These are phyloP conservation scores for Myxozyma neotropica DNA, from an alignment of 805 yeast genomes.

Conservation along the genomic window DNA sequence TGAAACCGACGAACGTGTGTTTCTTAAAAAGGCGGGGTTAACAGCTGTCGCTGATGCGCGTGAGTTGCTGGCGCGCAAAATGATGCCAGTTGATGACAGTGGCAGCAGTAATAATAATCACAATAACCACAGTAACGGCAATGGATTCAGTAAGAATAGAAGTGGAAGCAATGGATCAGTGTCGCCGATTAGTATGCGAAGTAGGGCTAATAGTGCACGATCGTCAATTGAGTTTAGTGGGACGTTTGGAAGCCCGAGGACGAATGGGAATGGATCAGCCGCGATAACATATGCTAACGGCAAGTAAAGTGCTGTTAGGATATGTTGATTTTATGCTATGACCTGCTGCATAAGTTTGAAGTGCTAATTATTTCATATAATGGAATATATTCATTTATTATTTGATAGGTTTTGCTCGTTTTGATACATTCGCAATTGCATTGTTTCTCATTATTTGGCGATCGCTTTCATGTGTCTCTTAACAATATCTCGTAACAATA, in stretches of 20 bases:
- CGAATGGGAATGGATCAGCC: no score
- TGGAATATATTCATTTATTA: no score
- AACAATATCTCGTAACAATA: no score
- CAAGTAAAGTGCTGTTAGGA: background rate
- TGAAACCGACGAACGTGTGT: conserved; percentile 33
- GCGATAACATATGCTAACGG: background rate
- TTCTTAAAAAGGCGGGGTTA: conserved; percentile 22
- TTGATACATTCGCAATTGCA: no score
- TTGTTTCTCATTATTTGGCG: no score
- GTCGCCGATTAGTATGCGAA: conserved; percentile 3
- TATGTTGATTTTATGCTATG: no score
- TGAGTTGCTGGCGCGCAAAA: conserved; percentile 12
- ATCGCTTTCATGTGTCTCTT: no score
- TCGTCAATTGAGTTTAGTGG: background rate
- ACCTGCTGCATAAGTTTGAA: background rate
- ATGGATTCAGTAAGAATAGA: background rate
- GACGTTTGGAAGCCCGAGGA: background rate
- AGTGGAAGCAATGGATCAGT: background rate
- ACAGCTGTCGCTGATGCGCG: conserved; percentile 26
- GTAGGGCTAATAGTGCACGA: conserved; percentile 1
- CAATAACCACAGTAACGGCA: background rate
- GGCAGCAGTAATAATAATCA: background rate
- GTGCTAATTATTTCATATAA: no score
- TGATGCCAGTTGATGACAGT: conserved; percentile 8
- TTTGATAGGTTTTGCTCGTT: no score